A percentile compares a stretch with the other conserved stretches of the same genome.
Conservation (phyloP, 768 basidiomycete genomes). For the Pulveroboletus sp. region DNA sequence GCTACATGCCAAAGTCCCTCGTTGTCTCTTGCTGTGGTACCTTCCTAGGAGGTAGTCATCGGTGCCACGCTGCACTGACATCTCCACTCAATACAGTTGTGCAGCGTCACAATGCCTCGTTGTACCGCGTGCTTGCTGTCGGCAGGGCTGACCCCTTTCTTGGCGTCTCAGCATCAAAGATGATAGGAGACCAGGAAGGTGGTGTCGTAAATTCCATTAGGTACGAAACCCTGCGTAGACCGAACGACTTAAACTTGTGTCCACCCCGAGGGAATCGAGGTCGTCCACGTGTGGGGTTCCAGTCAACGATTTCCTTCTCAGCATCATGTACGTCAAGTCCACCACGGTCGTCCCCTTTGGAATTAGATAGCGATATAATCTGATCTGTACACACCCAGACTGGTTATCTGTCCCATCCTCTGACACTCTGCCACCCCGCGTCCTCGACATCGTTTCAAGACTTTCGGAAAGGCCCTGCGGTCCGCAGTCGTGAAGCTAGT, state of each 20-base stretch:
- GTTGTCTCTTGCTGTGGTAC: neutral
- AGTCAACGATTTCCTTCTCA: slow-evolving; percentile 3
- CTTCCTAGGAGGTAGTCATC: neutral
- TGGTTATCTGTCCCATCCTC: slow-evolving; percentile 14
- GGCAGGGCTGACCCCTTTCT: slow-evolving; percentile 6
- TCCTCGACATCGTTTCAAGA: slow-evolving; percentile 20
- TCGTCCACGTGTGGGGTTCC: neutral
- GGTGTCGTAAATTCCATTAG: slow-evolving; percentile 30
- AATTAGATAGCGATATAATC: neutral
- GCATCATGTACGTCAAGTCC: neutral
- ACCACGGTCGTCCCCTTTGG: slow-evolving; percentile 2
- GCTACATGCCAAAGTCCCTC: slow-evolving; percentile 12
- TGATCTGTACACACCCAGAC: neutral
- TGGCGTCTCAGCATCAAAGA: slow-evolving; percentile 4
- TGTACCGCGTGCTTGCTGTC: slow-evolving; percentile 11
- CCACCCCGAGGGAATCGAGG: slow-evolving; percentile 11
- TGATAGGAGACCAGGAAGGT: slow-evolving; percentile 24
- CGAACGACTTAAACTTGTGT: slow-evolving; percentile 15
- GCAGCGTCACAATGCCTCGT: slow-evolving; percentile 4
- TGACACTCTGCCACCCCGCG: slow-evolving; percentile 9
- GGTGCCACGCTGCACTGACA: slow-evolving; percentile 4
- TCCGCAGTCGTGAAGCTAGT: neutral
- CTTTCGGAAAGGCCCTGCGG: slow-evolving; percentile 7
- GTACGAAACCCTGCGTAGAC: slow-evolving; percentile 30
- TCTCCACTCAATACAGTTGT: slow-evolving; percentile 11